Evolutionary conservation across 768 basidiomycete species (phyloP), one percentile per base, ranked within the genome.

Genomic region (Lanmaoa rubissima): DNA sequence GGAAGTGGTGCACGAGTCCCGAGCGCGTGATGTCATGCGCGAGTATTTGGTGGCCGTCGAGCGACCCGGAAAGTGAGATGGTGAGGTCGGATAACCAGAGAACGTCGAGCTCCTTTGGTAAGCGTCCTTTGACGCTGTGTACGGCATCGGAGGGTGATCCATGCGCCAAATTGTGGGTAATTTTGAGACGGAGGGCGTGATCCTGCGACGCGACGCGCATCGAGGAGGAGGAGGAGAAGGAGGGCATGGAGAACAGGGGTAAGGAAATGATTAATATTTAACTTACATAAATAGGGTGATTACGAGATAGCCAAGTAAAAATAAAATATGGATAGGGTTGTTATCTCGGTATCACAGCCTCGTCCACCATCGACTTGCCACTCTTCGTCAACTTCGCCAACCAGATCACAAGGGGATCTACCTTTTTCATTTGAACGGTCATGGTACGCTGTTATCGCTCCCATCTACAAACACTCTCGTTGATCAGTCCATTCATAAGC

Each of bases 11-110:
- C 9, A 79, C 75, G 48, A 85, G 73, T 31, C 77, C 78, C 31
- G 88, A 90, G 17, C 64, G 60, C 54, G 67, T 58, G 24, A 90
- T 64, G n/a, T 72, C 73, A 35, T 69, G 61, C 19, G 75, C 60
- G 34, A 76, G 57, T 28, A 84, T 70, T 55, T 65, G 60, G 48
- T 60, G 68, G 53, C 78, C 74, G 63, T 89, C 77, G 32, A 82
- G 60, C 34, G 72, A 71, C 40, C 86, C 88, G 55, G 81, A 76
- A 59, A 90, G 64, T 13, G 80, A 73, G 55, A 91, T 64, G 32
- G 75, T 61, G 40, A 90, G 61, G 65, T 78, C 76, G 8, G 83
- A 78, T 38, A 76, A 68, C 46, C 81, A 72, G 38, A 80, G 63
- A 24, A 87, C 75, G 65, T 85, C 82, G 31, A 85, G 64, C 42